A percentile compares a stretch with the other conserved stretches of the same genome.
Evolutionary conservation across 768 basidiomycete species (phyloP).

Genomic region (Lactarius quietus): DNA sequence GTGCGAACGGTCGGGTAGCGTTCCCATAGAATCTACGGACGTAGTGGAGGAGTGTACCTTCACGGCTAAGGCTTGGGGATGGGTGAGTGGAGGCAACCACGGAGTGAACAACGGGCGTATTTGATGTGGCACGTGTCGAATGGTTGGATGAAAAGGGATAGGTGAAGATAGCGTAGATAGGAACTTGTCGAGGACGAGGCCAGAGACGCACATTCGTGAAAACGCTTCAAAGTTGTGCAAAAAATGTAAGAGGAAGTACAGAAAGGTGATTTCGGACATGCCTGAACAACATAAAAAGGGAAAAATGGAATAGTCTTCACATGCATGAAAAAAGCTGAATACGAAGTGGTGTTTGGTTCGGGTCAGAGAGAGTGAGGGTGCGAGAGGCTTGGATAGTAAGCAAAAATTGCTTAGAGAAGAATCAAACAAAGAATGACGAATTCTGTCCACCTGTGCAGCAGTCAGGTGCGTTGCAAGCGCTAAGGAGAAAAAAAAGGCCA

Average conservation of each 20-base stretch:
- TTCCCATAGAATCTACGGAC: conserved; percentile 44
- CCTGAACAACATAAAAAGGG: conserved; percentile 83
- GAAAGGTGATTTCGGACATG: conserved; percentile 37
- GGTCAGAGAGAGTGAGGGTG: conserved; percentile 42
- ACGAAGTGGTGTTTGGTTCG: conserved; percentile 42
- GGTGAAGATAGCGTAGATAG: conserved; percentile 47
- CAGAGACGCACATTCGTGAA: conserved; percentile 86
- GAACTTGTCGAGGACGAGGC: conserved; percentile 78
- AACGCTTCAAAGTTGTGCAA: conserved; percentile 70
- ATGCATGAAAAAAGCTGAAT: conserved; percentile 76
- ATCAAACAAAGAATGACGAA: conserved; percentile 80
- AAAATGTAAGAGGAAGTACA: background rate
- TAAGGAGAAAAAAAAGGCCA: conserved; percentile 24
- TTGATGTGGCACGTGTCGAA: conserved; percentile 32
- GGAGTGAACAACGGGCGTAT: conserved; percentile 22
- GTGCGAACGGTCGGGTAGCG: conserved; percentile 52
- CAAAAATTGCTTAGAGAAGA: conserved; percentile 74
- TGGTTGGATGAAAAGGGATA: conserved; percentile 35
- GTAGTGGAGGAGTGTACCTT: conserved; percentile 44
- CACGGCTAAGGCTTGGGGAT: conserved; percentile 41
- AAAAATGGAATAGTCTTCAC: conserved; percentile 92
- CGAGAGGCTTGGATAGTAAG: conserved; percentile 76
- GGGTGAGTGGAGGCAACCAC: conserved; percentile 27
- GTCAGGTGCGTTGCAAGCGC: background rate
- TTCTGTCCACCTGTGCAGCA: conserved; percentile 69